phyloP scores from a whole-genome alignment of 768 basidiomycete genomes.

The Lanmaoa pseudosensibilis region DNA sequence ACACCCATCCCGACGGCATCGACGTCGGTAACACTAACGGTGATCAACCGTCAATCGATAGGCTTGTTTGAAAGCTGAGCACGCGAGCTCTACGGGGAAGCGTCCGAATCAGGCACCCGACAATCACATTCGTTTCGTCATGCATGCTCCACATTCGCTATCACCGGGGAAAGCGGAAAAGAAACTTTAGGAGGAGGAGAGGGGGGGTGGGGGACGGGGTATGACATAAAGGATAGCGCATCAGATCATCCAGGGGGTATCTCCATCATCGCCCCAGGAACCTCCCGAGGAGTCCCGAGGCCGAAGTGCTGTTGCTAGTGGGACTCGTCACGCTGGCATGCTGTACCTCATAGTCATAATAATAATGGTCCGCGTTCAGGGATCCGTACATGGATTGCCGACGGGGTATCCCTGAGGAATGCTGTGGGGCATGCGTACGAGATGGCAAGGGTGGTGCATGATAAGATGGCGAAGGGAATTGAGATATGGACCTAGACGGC shows the following conservation, averaged over 20 bases:
- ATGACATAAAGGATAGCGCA: neutral
- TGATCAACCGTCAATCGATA: neutral
- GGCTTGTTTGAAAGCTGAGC: too few species aligned
- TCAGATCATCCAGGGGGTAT: too few species aligned
- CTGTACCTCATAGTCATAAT: neutral
- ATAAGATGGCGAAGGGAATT: neutral
- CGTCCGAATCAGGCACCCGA: neutral
- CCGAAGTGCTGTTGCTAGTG: neutral
- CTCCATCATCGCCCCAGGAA: constrained; percentile 27
- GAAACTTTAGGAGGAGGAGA: neutral
- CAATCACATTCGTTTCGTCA: neutral
- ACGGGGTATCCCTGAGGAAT: neutral
- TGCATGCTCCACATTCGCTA: neutral
- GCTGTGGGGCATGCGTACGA: constrained; percentile 1
- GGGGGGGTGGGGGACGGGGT: neutral
- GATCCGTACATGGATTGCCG: constrained; percentile 24
- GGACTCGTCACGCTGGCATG: neutral
- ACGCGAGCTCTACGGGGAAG: too few species aligned
- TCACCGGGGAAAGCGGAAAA: neutral
- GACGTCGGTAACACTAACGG: neutral
- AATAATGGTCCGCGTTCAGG: neutral
- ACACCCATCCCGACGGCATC: neutral
- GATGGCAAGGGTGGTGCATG: neutral
- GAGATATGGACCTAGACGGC: constrained; percentile 12
- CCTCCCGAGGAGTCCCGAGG: constrained; percentile 23